phyloP scores from a whole-genome alignment of 495 filamentous ascomycete genomes.

The Delitschia confertaspora region DNA sequence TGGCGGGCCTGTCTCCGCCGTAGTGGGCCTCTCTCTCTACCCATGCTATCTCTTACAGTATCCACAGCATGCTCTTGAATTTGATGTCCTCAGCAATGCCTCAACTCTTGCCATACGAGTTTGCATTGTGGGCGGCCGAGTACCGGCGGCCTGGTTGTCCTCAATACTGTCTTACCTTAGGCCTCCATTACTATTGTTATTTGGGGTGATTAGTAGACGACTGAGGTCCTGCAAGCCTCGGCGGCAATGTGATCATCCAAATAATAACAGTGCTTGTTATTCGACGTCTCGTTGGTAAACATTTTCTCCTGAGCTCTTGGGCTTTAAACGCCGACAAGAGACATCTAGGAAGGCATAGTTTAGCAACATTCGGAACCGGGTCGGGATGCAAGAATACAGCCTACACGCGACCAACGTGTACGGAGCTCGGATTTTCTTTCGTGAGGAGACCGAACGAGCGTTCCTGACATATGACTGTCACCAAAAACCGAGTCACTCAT shows the following conservation, averaged over 20 bases:
- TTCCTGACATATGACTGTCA: neutral
- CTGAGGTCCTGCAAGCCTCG: constrained; percentile 24
- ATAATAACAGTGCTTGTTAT: constrained; percentile 18
- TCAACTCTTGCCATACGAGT: constrained; percentile 19
- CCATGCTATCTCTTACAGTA: constrained; percentile 10
- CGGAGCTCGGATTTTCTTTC: too few relatives aligned
- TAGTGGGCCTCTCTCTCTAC: constrained; percentile 7
- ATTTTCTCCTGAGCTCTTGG: constrained; percentile 25
- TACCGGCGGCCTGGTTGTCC: constrained; percentile 12
- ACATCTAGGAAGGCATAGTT: constrained; percentile 4
- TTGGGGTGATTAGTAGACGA: constrained; percentile 1
- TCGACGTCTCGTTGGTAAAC: constrained; percentile 17
- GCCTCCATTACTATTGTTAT: constrained; percentile 7
- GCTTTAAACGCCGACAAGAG: constrained; percentile 19
- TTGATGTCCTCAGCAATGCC: constrained; percentile 15
- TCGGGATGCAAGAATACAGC: neutral
- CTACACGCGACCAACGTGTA: too few relatives aligned
- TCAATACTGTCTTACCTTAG: constrained; percentile 6
- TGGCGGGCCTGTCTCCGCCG: constrained; percentile 2
- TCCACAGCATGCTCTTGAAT: constrained; percentile 7
- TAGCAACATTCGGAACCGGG: neutral
- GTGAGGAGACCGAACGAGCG: too few relatives aligned
- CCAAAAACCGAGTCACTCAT: constrained; percentile 15
- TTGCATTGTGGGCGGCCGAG: constrained; percentile 15
- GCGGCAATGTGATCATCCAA: constrained; percentile 25